phyloP scores from a whole-genome alignment of 129 eudicot species.

The Chrysanthemum makinoi region DNA sequence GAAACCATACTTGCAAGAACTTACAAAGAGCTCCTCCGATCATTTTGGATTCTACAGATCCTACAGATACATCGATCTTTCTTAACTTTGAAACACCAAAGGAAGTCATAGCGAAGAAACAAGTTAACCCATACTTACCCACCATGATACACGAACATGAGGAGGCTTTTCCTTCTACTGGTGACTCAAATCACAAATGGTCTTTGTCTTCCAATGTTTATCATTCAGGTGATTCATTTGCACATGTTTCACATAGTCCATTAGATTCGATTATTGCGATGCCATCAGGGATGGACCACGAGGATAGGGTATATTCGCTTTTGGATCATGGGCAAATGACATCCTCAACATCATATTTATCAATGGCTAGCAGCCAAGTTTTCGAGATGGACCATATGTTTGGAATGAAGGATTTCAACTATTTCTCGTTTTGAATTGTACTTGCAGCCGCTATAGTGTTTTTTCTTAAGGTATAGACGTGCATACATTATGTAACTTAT shows the following conservation, averaged over 20 bases:
- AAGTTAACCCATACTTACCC: background rate
- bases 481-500: background rate
- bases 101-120: background rate
- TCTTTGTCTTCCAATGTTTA: background rate
- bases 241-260: background rate
- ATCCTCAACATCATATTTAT: background rate
- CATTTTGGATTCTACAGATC: conserved; percentile 20
- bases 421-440: background rate
- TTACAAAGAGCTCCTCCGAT: conserved; percentile 24
- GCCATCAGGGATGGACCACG: background rate
- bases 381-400: conserved; percentile 1
- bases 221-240: background rate
- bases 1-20: conserved; percentile 37
- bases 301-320: background rate
- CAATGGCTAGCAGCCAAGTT: background rate
- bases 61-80: conserved; percentile 21
- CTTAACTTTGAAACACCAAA: conserved; percentile 22
- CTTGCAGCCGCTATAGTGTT: background rate
- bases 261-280: background rate
- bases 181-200: no score
- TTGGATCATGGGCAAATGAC: background rate
- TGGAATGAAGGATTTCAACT: background rate
- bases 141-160: background rate
- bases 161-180: background rate
- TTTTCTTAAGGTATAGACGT: background rate